Evolutionary conservation across 116 monocot species (phyloP).

Genomic region (Dioscorea cayenensis): DNA sequence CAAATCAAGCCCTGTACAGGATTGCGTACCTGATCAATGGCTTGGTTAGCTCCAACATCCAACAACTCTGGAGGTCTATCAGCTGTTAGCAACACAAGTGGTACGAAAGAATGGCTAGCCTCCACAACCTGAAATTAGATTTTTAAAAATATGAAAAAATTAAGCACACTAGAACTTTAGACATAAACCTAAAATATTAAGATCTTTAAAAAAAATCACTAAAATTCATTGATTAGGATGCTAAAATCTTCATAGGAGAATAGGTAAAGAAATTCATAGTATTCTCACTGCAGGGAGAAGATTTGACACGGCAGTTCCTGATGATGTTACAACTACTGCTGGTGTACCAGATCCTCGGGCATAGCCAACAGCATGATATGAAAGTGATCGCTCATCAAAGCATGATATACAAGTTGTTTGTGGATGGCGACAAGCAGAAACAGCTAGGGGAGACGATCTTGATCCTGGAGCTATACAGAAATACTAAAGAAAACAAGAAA

Average conservation of each 20-base stretch:
- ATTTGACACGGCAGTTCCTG: constrained; percentile 93
- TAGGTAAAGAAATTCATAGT: neutral
- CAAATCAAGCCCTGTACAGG: neutral
- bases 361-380: constrained; percentile 93
- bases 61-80: constrained; percentile 88
- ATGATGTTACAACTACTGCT: constrained; percentile 86
- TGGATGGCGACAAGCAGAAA: constrained; percentile 72
- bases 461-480: constrained; percentile 99
- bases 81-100: constrained; percentile 79
- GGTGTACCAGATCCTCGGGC: constrained; percentile 62
- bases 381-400: constrained; percentile 92
- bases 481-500: constrained; percentile 46
- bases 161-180: no score
- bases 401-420: constrained; percentile 76
- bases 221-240: no score
- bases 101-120: constrained; percentile 77
- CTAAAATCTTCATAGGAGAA: neutral
- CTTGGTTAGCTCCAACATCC: constrained; percentile 75
- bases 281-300: constrained; percentile 77
- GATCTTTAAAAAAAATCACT: no score
- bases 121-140: constrained; percentile 74
- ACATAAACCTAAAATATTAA: no score
- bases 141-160: neutral
- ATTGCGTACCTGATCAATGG: constrained; percentile 72
- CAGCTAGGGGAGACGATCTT: constrained; percentile 91